Base-by-base conservation (phyloP, 2,329 filamentous ascomycete genomes). In the Beauveria rudraprayagi region DNA sequence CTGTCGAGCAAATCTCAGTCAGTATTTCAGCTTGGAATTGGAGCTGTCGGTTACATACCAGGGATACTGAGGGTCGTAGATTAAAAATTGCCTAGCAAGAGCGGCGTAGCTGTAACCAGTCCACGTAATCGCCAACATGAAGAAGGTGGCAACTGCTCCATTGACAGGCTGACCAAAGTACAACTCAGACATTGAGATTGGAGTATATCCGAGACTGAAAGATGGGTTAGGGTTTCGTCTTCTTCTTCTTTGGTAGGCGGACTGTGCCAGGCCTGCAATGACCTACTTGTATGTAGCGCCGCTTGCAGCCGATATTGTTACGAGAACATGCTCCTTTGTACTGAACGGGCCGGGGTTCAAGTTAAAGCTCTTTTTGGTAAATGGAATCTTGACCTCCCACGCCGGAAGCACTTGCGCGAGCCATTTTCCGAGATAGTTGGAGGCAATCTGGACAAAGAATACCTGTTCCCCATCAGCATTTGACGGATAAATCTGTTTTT, bases 391-490 rank as follows among this genome's bases (percentile, higher is more conserved):
- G 51, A 84, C 66, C 7, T 72, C 72, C 72, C 77, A 79, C 1
- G 73, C 70, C 1, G 82, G 82, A 1, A 84, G 70, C 1, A 78
- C 68, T 56, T 76, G 76, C 1, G 81, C 81, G 2, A 84, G 74
- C 70, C 81, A 81, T 37, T 77, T 72, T 1, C 81, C 82, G 11
- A 78, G 74, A 61, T 83, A 83, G 65, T 83, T 82, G 52, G 77
- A 81, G 0, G 80, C 81, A 55, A 84, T 82, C 65, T 83, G 81
- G 37, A 86, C 83, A 63, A 86, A 86, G 68, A 85, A 85, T 7
- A 53, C 47, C 56, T 59, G 22, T 6, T 9, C 5, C 28, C 2
- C 34, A 17, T 52, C 26, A 51, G 34, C 24, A 30, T 17, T 9
- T 40, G 17, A 6, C 30, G 5, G 11, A 34, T 4, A 5, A 34